phyloP scores from a whole-genome alignment of 306 rosid genomes.

The Begonia masoniana region DNA sequence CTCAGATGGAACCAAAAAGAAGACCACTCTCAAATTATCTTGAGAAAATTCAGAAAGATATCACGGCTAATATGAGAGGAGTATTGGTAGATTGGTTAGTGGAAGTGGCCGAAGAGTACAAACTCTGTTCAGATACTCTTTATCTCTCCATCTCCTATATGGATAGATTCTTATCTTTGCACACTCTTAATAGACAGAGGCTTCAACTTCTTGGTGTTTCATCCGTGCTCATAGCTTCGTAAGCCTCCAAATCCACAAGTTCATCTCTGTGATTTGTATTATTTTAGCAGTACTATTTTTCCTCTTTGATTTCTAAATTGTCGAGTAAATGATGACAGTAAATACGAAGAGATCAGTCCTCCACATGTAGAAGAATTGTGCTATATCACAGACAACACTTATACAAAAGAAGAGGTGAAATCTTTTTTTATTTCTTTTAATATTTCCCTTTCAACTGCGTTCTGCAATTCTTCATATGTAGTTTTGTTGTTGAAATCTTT shows the following conservation, averaged over 20 bases:
- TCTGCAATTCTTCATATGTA: not conserved
- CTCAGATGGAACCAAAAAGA: constrained; percentile 52
- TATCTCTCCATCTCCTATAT: constrained; percentile 45
- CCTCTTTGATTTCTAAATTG: not conserved
- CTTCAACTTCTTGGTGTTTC: constrained; percentile 75
- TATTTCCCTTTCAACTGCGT: not conserved
- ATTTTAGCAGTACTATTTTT: not conserved
- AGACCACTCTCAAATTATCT: constrained; percentile 53
- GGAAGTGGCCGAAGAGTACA: constrained; percentile 81
- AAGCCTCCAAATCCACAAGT: constrained; percentile 14
- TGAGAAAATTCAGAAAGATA: constrained; percentile 54
- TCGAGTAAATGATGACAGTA: constrained; percentile 19
- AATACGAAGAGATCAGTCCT: constrained; percentile 82
- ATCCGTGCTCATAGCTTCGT: constrained; percentile 77
- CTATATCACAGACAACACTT: constrained; percentile 75
- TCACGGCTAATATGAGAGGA: constrained; percentile 65
- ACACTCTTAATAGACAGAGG: constrained; percentile 26
- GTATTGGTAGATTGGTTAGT: constrained; percentile 85
- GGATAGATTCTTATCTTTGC: constrained; percentile 52
- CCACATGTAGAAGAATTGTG: constrained; percentile 76
- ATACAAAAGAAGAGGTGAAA: constrained; percentile 56
- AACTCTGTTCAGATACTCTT: constrained; percentile 63
- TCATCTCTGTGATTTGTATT: not conserved
- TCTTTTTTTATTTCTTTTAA: not conserved
- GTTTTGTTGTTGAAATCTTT: too few relatives aligned